Percentiles rank a stretch among this genome's conserved stretches.
Evolutionary conservation across 768 basidiomycete genomes (phyloP).

Genomic region (Hirschioporus abietinus): DNA sequence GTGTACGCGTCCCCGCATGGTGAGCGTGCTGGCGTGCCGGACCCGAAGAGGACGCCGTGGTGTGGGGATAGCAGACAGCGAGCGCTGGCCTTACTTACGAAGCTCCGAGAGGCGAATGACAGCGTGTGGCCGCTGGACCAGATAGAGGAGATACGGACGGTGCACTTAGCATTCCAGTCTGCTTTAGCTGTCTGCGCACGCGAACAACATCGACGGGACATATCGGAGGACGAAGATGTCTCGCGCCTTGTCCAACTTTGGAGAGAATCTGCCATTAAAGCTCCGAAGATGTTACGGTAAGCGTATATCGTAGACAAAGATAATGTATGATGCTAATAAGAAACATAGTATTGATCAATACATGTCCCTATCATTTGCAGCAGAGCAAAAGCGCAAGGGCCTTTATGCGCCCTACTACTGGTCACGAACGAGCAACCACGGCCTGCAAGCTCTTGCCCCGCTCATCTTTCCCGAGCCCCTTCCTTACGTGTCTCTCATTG

Average conservation of each 20-base stretch:
- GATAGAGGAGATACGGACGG: constrained; percentile 33
- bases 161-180: constrained; percentile 51
- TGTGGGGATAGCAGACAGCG: constrained; percentile 50
- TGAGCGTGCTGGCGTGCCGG: constrained; percentile 25
- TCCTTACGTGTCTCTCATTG: constrained; percentile 61
- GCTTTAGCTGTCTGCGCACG: constrained; percentile 17
- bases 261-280: not conserved
- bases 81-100: constrained; percentile 43
- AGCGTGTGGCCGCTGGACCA: constrained; percentile 41
- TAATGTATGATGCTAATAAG: not conserved
- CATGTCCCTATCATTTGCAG: constrained; percentile 69
- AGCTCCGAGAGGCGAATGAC: constrained; percentile 36
- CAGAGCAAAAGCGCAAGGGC: constrained; percentile 69
- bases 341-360: constrained; percentile 62
- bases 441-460: constrained; percentile 45
- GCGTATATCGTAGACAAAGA: not conserved
- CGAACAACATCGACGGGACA: not conserved
- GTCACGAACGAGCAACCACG: constrained; percentile 36
- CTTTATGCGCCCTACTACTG: constrained; percentile 77
- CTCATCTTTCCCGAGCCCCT: constrained; percentile 74
- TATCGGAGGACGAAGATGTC: constrained; percentile 1
- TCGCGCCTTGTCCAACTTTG: not conserved
- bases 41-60: constrained; percentile 60
- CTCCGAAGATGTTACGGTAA: constrained; percentile 1
- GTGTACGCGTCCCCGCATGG: constrained; percentile 38